phyloP scores from a whole-genome alignment of 2,329 filamentous ascomycete species.

The Trichoderma sp. region DNA sequence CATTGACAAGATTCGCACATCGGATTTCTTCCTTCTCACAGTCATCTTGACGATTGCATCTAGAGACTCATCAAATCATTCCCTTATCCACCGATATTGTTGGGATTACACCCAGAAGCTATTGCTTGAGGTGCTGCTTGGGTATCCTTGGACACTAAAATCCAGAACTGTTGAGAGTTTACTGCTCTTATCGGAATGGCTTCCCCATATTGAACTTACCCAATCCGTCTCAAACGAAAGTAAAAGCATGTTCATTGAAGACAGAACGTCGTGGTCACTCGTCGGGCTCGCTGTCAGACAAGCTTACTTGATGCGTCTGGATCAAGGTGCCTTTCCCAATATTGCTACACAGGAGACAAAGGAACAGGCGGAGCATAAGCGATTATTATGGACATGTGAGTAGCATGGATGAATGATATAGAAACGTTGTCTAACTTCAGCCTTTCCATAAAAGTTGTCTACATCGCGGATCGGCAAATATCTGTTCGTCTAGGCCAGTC shows the following conservation, averaged over 20 bases:
- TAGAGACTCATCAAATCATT: neutral
- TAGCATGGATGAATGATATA: neutral
- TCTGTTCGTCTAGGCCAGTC: constrained; percentile 8
- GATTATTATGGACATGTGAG: constrained; percentile 7
- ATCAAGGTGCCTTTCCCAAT: neutral
- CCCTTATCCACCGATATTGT: neutral
- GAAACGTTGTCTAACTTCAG: neutral
- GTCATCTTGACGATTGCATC: neutral
- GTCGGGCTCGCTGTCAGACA: constrained; percentile 2
- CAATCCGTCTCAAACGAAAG: neutral
- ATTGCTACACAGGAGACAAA: neutral
- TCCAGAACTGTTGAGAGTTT: neutral
- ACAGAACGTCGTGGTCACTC: constrained; percentile 1
- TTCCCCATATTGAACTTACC: neutral
- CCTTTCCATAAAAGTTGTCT: neutral
- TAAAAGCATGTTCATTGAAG: constrained; percentile 3
- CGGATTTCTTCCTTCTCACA: neutral
- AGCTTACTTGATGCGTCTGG: neutral
- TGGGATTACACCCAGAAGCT: constrained; percentile 2
- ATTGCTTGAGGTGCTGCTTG: neutral
- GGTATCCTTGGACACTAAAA: neutral
- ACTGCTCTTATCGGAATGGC: neutral
- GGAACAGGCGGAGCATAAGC: neutral
- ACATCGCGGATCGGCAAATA: constrained; percentile 12
- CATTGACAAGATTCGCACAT: neutral